Percentiles rank a stretch among this genome's conserved stretches.
Evolutionary conservation across 2,329 filamentous ascomycete species (phyloP).

Genomic region (Myriosclerotinia scirpicola): DNA sequence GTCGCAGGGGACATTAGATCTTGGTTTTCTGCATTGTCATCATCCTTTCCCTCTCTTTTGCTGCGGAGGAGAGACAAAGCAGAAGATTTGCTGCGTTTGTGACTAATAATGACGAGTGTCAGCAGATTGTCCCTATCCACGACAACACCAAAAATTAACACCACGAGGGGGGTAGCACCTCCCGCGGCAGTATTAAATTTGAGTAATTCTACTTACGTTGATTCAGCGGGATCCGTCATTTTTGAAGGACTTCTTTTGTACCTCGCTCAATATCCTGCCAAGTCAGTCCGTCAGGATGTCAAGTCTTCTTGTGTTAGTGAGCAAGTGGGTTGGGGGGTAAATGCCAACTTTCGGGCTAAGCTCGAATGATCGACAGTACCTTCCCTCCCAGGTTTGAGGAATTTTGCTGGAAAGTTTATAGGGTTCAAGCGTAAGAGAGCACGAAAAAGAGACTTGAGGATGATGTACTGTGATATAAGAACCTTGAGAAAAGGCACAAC

Average conservation of each 20-base stretch:
- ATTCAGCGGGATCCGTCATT: slow-evolving; percentile 11
- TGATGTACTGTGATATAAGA: background rate
- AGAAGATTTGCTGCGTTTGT: slow-evolving; percentile 55
- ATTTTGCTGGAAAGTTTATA: background rate
- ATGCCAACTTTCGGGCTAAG: slow-evolving; percentile 12
- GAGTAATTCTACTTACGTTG: slow-evolving; percentile 2
- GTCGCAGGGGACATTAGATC: slow-evolving; percentile 34
- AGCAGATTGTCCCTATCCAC: slow-evolving; percentile 9
- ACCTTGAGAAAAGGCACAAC: background rate
- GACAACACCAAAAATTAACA: background rate
- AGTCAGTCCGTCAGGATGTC: background rate
- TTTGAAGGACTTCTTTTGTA: background rate
- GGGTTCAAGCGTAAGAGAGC: background rate
- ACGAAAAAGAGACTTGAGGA: background rate
- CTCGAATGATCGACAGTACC: background rate
- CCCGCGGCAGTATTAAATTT: background rate
- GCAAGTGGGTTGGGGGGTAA: slow-evolving; percentile 4
- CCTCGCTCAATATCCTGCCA: background rate
- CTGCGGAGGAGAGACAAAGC: slow-evolving; percentile 54
- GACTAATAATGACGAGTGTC: slow-evolving; percentile 28
- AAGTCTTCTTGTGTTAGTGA: background rate
- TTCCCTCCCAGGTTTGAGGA: slow-evolving; percentile 3
- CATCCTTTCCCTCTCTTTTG: slow-evolving; percentile 43
- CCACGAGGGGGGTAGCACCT: background rate
- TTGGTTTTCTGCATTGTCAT: slow-evolving; percentile 39